A percentile compares a stretch with the other conserved stretches of the same genome.
phyloP scores from a whole-genome alignment of 495 filamentous ascomycete species.

The Hypoxylon perforatum region DNA sequence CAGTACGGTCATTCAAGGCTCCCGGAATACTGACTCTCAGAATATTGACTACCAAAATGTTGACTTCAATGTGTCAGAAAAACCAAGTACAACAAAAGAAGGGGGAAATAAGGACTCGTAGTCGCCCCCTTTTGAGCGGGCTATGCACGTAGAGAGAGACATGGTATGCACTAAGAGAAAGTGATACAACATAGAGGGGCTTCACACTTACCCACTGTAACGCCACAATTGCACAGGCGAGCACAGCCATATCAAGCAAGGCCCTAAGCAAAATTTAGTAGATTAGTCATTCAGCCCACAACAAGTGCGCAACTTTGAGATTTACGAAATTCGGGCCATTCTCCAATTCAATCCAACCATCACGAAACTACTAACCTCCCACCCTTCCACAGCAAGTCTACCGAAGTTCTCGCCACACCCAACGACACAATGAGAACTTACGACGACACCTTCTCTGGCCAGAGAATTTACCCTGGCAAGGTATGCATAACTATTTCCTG shows the following conservation, averaged over 20 bases:
- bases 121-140: too few species aligned
- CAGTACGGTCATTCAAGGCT: too few species aligned
- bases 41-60: too few species aligned
- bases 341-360: slow-evolving; percentile 34
- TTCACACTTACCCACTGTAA: slow-evolving; percentile 6
- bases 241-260: slow-evolving; percentile 44
- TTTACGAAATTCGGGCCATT: slow-evolving; percentile 52
- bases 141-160: too few species aligned
- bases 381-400: slow-evolving; percentile 42
- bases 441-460: slow-evolving; percentile 97
- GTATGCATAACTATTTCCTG: slow-evolving; percentile 64
- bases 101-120: too few species aligned
- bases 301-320: slow-evolving; percentile 50
- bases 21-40: too few species aligned
- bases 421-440: slow-evolving; percentile 93
- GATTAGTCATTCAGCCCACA: slow-evolving; percentile 49
- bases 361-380: slow-evolving; percentile 42
- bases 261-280: slow-evolving; percentile 34
- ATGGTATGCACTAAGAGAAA: slow-evolving; percentile 19
- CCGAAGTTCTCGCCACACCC: slow-evolving; percentile 47
- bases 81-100: too few species aligned
- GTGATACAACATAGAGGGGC: slow-evolving; percentile 7
- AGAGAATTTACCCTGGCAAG: slow-evolving; percentile 99
- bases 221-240: too few species aligned
- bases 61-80: too few species aligned